Conservation (phyloP, 306 rosid species). For the Gastrolobium villosum region DNA sequence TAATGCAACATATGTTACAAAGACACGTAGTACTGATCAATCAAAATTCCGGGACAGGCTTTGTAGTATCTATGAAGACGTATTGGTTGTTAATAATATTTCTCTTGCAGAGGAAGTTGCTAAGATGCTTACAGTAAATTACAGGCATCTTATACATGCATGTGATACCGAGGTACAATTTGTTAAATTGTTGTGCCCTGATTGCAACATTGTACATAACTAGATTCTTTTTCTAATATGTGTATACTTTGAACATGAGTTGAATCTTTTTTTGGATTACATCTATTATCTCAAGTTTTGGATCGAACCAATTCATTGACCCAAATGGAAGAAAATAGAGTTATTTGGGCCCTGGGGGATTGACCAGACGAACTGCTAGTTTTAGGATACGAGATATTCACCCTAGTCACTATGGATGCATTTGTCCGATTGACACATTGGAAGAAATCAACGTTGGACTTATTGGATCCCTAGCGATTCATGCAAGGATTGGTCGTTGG, state of each 20-base stretch:
- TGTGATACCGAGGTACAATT: constrained; percentile 94
- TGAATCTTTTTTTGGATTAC: background rate
- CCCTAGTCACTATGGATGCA: too few relatives aligned
- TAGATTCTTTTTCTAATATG: background rate
- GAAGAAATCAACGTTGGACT: too few relatives aligned
- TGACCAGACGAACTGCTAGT: too few relatives aligned
- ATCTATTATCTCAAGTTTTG: too few relatives aligned
- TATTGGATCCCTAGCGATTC: too few relatives aligned
- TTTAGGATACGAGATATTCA: too few relatives aligned
- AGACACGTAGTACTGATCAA: constrained; percentile 38
- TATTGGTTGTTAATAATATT: constrained; percentile 76
- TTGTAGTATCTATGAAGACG: constrained; percentile 68
- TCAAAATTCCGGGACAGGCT: constrained; percentile 62
- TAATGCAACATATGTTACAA: constrained; percentile 35
- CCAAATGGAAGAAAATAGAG: too few relatives aligned
- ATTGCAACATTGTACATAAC: constrained; percentile 25
- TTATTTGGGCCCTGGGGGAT: too few relatives aligned
- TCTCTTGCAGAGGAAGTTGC: constrained; percentile 78
- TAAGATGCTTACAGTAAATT: constrained; percentile 71
- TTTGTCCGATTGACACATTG: too few relatives aligned
- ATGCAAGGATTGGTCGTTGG: too few relatives aligned
- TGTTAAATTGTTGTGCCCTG: constrained; percentile 28
- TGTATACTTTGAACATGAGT: constrained; percentile 25
- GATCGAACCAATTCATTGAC: too few relatives aligned
- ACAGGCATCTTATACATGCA: constrained; percentile 92